These are phyloP conservation scores for Dipodascopsis tothii DNA, from an alignment of 805 yeast species.

Conservation along the genomic window DNA sequence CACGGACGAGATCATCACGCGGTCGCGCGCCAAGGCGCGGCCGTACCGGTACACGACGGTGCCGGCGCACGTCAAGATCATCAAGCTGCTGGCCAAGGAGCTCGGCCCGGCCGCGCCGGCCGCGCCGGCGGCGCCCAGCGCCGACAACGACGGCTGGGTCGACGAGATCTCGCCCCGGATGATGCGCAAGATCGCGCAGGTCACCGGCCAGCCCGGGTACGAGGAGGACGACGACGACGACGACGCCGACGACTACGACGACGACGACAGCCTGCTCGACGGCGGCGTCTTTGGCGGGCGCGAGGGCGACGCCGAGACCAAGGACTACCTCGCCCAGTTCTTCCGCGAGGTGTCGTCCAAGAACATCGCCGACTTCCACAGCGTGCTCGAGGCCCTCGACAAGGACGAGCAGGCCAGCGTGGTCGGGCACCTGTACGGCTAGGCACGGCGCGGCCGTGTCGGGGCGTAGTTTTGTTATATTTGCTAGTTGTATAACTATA, in stretches of 20 bases:
- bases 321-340: neutral
- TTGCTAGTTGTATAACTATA: no score
- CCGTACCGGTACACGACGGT: conserved; percentile 58
- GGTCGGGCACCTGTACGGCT: neutral
- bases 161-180: no score
- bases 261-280: conserved; percentile 42
- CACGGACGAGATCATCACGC: conserved; percentile 60
- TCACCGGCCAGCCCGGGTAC: no score
- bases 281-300: conserved; percentile 5
- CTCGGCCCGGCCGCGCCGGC: conserved; percentile 32
- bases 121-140: conserved; percentile 52
- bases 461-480: no score
- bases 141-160: conserved; percentile 50
- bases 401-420: neutral
- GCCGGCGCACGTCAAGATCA: conserved; percentile 62
- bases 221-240: conserved; percentile 29
- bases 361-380: neutral
- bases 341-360: neutral
- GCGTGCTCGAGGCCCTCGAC: neutral
- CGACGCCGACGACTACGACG: conserved; percentile 66
- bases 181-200: no score
- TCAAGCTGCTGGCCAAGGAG: conserved; percentile 64
- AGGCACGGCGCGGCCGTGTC: no score
- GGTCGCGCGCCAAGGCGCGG: conserved; percentile 63
- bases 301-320: conserved; percentile 15